These are phyloP conservation scores for Chaetomium sp. DNA, from an alignment of 2,329 filamentous ascomycete species.

Conservation along the genomic window DNA sequence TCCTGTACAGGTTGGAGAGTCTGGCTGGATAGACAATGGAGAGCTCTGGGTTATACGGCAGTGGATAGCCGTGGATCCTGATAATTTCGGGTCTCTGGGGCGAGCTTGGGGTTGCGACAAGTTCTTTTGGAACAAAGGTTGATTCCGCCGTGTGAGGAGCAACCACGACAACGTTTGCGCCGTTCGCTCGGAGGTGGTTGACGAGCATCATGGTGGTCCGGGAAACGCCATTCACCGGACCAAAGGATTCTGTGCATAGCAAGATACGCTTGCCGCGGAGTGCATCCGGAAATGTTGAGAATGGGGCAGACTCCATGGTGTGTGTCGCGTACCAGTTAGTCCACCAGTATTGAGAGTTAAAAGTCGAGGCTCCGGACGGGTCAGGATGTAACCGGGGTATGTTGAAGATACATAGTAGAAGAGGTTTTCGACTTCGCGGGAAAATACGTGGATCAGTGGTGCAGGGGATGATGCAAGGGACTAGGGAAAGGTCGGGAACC, in stretches of 20 bases:
- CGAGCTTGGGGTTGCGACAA: neutral
- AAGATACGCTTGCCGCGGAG: conserved; percentile 17
- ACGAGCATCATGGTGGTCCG: conserved; percentile 18
- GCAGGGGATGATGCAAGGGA: neutral
- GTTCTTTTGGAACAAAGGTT: conserved; percentile 3
- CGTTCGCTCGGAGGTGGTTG: conserved; percentile 14
- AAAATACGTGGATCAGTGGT: neutral
- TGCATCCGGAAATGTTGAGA: conserved; percentile 6
- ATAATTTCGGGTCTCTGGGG: neutral
- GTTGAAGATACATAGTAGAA: neutral
- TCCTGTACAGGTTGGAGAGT: conserved; percentile 3
- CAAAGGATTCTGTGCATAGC: conserved; percentile 19
- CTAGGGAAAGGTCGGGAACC: neutral
- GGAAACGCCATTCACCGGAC: conserved; percentile 19
- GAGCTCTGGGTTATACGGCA: conserved; percentile 18
- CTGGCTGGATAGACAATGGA: conserved; percentile 15
- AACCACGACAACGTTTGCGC: conserved; percentile 11
- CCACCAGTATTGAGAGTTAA: neutral
- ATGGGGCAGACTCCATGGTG: conserved; percentile 4
- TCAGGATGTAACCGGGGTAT: neutral
- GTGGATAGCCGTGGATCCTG: conserved; percentile 10
- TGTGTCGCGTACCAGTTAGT: neutral
- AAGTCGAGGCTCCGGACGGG: neutral
- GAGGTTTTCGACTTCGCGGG: neutral
- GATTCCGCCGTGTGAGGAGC: conserved; percentile 15